phyloP scores from a whole-genome alignment of 2,329 filamentous ascomycete genomes.

The Monosporascus sp. region DNA sequence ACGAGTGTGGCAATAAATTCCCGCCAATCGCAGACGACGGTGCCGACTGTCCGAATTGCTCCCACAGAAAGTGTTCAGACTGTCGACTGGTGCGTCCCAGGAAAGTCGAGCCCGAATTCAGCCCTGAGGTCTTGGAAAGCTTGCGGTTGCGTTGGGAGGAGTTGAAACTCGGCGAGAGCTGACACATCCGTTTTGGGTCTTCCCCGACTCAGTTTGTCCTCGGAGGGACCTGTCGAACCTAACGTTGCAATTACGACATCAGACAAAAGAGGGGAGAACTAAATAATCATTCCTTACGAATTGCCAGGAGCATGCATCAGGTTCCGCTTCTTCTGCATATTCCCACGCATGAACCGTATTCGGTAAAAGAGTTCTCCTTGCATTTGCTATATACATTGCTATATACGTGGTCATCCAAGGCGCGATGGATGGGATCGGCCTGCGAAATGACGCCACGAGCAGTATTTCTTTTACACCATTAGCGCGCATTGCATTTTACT shows the following conservation, averaged over 20 bases:
- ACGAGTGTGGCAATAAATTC: constrained; percentile 57
- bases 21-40: constrained; percentile 44
- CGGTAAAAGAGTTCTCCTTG: no score
- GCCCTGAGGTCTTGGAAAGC: constrained; percentile 53
- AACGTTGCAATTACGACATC: not conserved
- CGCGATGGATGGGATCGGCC: no score
- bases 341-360: no score
- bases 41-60: constrained; percentile 54
- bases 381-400: no score
- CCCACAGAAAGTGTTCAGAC: constrained; percentile 52
- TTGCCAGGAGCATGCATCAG: not conserved
- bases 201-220: not conserved
- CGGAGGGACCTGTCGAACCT: not conserved
- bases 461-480: no score
- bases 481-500: not conserved
- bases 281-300: not conserved
- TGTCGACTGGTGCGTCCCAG: constrained; percentile 55
- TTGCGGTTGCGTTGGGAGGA: constrained; percentile 51
- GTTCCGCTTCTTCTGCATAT: no score
- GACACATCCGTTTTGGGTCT: constrained; percentile 11
- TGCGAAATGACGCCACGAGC: no score
- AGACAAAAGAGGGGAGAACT: not conserved
- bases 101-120: constrained; percentile 56
- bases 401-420: no score
- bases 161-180: constrained; percentile 24